A percentile compares a stretch with the other conserved stretches of the same genome.
These are phyloP conservation scores for Panaeolus papilionaceus DNA, from an alignment of 768 basidiomycete genomes.

Conservation along the genomic window DNA sequence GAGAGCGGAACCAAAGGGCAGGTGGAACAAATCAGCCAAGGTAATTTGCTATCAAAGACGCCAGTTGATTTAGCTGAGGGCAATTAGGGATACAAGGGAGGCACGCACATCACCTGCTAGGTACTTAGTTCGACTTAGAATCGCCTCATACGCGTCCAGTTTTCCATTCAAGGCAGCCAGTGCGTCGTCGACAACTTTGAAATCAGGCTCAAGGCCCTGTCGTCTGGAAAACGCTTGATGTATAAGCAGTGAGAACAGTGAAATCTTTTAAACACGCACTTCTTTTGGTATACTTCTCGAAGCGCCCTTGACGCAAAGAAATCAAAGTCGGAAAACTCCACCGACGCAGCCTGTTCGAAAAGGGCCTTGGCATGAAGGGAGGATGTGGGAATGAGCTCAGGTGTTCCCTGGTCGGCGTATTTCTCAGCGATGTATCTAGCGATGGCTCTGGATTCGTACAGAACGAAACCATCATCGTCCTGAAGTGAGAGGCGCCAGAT, in stretches of 20 bases:
- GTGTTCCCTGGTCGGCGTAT: slow-evolving; percentile 55
- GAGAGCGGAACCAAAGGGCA: slow-evolving; percentile 42
- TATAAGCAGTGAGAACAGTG: not conserved
- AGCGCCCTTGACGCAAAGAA: slow-evolving; percentile 46
- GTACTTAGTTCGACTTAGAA: slow-evolving; percentile 57
- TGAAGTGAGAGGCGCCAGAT: slow-evolving; percentile 29
- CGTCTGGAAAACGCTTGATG: not conserved
- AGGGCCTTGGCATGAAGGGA: slow-evolving; percentile 41
- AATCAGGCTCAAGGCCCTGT: not conserved
- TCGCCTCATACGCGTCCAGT: slow-evolving; percentile 55
- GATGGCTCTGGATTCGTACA: slow-evolving; percentile 74
- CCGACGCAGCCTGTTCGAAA: slow-evolving; percentile 58
- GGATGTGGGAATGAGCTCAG: slow-evolving; percentile 51
- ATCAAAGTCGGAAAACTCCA: slow-evolving; percentile 63
- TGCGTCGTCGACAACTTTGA: slow-evolving; percentile 10
- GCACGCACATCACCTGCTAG: slow-evolving; percentile 56
- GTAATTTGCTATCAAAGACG: slow-evolving; percentile 31
- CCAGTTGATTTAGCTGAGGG: not conserved
- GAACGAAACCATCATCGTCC: slow-evolving; percentile 67
- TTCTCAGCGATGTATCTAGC: slow-evolving; percentile 63
- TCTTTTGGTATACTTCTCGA: slow-evolving; percentile 57
- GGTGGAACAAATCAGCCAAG: slow-evolving; percentile 51
- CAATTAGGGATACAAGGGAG: not conserved
- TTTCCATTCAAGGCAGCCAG: slow-evolving; percentile 26
- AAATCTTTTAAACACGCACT: slow-evolving; percentile 35